Evolutionary conservation across 108 stramenopile species (phyloP).

Genomic region (Cyclotella atomus): DNA sequence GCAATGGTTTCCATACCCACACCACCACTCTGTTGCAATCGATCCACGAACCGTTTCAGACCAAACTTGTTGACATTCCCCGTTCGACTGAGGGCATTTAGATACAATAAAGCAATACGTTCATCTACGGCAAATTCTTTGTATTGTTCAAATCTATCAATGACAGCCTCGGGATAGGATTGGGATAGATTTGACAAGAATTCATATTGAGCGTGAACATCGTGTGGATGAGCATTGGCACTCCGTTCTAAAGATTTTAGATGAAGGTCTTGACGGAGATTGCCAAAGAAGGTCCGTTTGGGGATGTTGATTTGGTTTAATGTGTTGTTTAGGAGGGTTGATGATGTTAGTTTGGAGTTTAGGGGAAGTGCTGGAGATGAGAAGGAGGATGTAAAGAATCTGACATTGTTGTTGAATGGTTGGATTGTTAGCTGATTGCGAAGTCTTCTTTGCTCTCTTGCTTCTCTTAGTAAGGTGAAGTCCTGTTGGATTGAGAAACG

Average conservation of each 20-base stretch:
- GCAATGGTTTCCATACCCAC: slow-evolving; percentile 33
- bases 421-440: slow-evolving; percentile 9
- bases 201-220: slow-evolving; percentile 67
- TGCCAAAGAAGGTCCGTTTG: slow-evolving; percentile 35
- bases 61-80: slow-evolving; percentile 50
- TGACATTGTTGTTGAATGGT: slow-evolving; percentile 5
- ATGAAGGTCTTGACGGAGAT: slow-evolving; percentile 48
- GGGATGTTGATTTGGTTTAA: not conserved
- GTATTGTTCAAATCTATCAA: slow-evolving; percentile 72
- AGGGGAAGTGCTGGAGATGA: not conserved
- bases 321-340: not conserved
- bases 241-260: slow-evolving; percentile 79
- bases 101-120: slow-evolving; percentile 64
- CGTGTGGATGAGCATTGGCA: slow-evolving; percentile 68
- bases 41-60: slow-evolving; percentile 47
- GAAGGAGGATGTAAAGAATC: slow-evolving; percentile 17
- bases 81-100: slow-evolving; percentile 58
- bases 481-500: slow-evolving; percentile 45
- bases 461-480: slow-evolving; percentile 68
- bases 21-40: slow-evolving; percentile 29
- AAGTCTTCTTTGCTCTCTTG: slow-evolving; percentile 34
- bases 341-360: not conserved
- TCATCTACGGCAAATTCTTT: slow-evolving; percentile 68
- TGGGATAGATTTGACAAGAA: slow-evolving; percentile 67
- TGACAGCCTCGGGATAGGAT: slow-evolving; percentile 71